A percentile compares a stretch with the other conserved stretches of the same genome.
Evolutionary conservation across 768 basidiomycete species (phyloP).

Genomic region (Trametes meyenii): DNA sequence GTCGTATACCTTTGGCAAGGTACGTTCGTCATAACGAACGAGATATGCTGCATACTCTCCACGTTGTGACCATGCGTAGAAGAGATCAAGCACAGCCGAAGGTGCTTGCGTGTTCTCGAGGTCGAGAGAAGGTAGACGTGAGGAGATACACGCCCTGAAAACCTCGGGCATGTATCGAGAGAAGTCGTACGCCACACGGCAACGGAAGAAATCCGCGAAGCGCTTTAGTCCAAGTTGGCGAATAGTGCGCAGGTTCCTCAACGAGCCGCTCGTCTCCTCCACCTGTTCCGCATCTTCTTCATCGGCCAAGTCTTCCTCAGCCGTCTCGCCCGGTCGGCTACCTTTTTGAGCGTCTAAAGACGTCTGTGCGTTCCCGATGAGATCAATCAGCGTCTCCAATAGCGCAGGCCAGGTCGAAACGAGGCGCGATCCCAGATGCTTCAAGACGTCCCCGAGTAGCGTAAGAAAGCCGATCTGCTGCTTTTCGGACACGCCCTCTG

Average conservation of each 20-base stretch:
- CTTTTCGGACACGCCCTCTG: slow-evolving; percentile 47
- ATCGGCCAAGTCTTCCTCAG: slow-evolving; percentile 35
- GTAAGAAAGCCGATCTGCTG: slow-evolving; percentile 86
- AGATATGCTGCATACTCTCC: slow-evolving; percentile 63
- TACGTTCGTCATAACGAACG: slow-evolving; percentile 64
- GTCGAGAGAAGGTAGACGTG: slow-evolving; percentile 74
- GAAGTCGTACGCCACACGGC: slow-evolving; percentile 75
- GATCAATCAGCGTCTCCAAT: slow-evolving; percentile 65
- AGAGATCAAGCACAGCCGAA: slow-evolving; percentile 84
- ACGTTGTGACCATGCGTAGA: slow-evolving; percentile 72
- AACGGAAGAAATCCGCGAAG: slow-evolving; percentile 84
- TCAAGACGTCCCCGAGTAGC: slow-evolving; percentile 82
- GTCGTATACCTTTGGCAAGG: slow-evolving; percentile 78
- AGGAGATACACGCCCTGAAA: slow-evolving; percentile 76
- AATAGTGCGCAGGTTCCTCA: slow-evolving; percentile 57
- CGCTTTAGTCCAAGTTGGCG: slow-evolving; percentile 87
- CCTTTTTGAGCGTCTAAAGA: slow-evolving; percentile 44
- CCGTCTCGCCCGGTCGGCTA: slow-evolving; percentile 37
- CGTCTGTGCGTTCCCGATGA: slow-evolving; percentile 67
- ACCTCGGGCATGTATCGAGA: slow-evolving; percentile 64
- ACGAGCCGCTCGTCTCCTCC: slow-evolving; percentile 32
- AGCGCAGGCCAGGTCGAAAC: slow-evolving; percentile 73
- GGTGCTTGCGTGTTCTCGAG: slow-evolving; percentile 91
- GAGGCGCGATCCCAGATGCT: slow-evolving; percentile 76
- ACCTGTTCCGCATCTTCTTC: slow-evolving; percentile 41